Percentiles rank a stretch among this genome's conserved stretches.
Evolutionary conservation across 2,329 filamentous ascomycete species (phyloP).

Genomic region (Ophiostoma sp.): DNA sequence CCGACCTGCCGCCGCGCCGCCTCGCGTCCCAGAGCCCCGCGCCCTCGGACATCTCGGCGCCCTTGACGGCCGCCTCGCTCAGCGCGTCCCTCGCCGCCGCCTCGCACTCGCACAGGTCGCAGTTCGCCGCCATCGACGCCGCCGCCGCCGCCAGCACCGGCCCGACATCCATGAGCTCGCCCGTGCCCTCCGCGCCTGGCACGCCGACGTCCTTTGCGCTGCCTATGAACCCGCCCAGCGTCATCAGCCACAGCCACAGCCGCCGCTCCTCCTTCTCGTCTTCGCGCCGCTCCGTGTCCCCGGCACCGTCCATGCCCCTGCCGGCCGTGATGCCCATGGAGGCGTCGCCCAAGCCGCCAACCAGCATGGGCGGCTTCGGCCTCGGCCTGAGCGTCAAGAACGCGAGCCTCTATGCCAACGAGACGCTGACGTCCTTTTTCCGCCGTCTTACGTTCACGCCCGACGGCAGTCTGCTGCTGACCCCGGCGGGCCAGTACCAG

Average conservation of each 20-base stretch:
- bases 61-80: conserved; percentile 9
- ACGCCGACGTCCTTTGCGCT: conserved; percentile 84
- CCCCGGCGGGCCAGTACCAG: conserved; percentile 92
- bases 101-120: conserved; percentile 47
- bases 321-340: conserved; percentile 94
- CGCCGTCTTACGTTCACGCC: conserved; percentile 88
- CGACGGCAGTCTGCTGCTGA: conserved; percentile 88
- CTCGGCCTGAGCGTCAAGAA: conserved; percentile 64
- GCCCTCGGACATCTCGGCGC: conserved; percentile 62
- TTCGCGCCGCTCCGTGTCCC: conserved; percentile 79
- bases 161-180: conserved; percentile 53
- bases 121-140: conserved; percentile 52
- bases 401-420: conserved; percentile 87
- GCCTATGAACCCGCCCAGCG: conserved; percentile 91
- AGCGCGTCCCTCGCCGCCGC: conserved; percentile 8
- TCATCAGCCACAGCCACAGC: conserved; percentile 86
- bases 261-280: conserved; percentile 91
- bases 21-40: conserved; percentile 91
- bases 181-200: conserved; percentile 82
- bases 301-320: conserved; percentile 85
- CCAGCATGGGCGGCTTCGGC: conserved; percentile 33
- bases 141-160: conserved; percentile 44
- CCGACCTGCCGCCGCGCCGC: conserved; percentile 85
- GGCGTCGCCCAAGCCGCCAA: conserved; percentile 72
- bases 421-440: conserved; percentile 96